Conservation (phyloP, 148 eudicot genomes). For the Nyssa sinensis region DNA sequence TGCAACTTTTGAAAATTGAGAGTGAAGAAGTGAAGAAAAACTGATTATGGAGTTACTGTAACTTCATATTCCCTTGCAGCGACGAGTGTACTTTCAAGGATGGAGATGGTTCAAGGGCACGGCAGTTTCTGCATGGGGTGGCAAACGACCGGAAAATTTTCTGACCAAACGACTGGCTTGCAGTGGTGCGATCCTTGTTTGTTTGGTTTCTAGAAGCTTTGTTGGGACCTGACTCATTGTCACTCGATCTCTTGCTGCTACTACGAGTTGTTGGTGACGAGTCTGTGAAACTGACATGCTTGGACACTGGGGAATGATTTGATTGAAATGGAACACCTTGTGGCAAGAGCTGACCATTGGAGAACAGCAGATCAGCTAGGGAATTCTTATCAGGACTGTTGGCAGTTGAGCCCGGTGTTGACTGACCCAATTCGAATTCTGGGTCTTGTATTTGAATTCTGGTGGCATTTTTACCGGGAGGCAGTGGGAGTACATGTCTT, state of each 20-base stretch:
- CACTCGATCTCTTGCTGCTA: background rate
- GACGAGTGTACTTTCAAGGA: background rate
- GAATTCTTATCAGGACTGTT: background rate
- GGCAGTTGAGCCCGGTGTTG: background rate
- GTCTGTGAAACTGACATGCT: background rate
- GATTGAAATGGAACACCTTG: background rate
- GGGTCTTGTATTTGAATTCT: background rate
- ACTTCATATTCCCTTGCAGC: background rate
- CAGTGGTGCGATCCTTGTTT: background rate
- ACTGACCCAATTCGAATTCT: background rate
- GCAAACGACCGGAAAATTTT: conserved; percentile 17
- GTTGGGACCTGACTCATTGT: background rate
- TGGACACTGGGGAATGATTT: background rate
- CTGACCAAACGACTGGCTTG: conserved; percentile 14
- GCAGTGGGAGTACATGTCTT: background rate
- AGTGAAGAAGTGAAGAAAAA: background rate
- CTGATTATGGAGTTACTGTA: background rate
- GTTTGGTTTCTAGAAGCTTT: conserved; percentile 8
- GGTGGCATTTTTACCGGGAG: background rate
- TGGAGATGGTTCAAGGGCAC: conserved; percentile 8
- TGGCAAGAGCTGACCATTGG: conserved; percentile 7
- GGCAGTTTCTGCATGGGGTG: conserved; percentile 27
- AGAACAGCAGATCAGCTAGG: conserved; percentile 5
- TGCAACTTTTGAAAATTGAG: background rate
- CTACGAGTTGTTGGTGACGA: background rate